A percentile compares a stretch with the other conserved stretches of the same genome.
Conservation (phyloP, 176 grass and related monocot genomes). For the Alloteropsis semialata region DNA sequence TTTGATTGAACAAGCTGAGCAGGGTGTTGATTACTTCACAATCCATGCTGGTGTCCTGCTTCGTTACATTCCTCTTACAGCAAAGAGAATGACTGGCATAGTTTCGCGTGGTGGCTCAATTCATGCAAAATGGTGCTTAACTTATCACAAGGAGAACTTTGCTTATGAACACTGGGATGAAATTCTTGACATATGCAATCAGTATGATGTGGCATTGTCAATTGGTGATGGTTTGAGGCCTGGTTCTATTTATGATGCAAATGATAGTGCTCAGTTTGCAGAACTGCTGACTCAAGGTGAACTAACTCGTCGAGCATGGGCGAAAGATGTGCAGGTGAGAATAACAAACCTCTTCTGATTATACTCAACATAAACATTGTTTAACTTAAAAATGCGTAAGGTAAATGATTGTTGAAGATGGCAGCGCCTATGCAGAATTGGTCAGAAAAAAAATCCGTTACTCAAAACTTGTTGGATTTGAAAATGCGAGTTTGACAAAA, state of each 20-base stretch:
- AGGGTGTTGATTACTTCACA: slow-evolving; percentile 99
- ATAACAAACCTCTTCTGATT: not conserved
- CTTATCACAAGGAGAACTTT: slow-evolving; percentile 98
- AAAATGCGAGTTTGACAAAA: not conserved
- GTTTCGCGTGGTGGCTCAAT: slow-evolving; percentile 98
- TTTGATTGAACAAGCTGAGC: slow-evolving; percentile 94
- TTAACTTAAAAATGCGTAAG: not conserved
- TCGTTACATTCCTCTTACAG: slow-evolving; percentile 94
- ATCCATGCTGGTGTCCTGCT: slow-evolving; percentile 95
- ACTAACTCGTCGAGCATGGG: slow-evolving; percentile 94
- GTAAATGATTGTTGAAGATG: not conserved
- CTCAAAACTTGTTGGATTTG: not conserved
- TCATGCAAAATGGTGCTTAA: slow-evolving; percentile 98
- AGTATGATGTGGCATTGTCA: slow-evolving; percentile 90
- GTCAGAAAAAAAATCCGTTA: not conserved
- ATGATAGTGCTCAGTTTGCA: slow-evolving; percentile 97
- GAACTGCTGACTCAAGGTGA: slow-evolving; percentile 93
- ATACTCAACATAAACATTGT: not conserved
- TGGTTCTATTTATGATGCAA: slow-evolving; percentile 98
- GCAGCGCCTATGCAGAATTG: not conserved
- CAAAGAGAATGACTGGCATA: slow-evolving; percentile 97
- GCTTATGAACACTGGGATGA: slow-evolving; percentile 99
- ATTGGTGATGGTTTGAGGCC: slow-evolving; percentile 95
- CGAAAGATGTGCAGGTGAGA: slow-evolving; percentile 96
- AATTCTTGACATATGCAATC: slow-evolving; percentile 97